Conservation (phyloP, 306 rosid genomes). For the Trifolium subterraneum region DNA sequence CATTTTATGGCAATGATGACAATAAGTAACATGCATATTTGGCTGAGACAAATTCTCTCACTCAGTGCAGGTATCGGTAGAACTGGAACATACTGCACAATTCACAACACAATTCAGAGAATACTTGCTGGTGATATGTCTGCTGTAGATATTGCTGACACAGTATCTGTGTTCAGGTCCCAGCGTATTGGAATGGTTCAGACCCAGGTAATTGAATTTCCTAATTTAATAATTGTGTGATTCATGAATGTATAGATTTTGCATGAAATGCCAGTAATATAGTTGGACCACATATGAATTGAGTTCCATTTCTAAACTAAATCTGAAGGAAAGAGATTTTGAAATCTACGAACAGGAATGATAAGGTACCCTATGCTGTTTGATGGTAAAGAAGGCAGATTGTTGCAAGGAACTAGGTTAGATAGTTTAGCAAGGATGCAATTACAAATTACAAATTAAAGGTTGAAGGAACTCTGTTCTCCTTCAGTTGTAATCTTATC, state of each 20-base stretch:
- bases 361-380: conserved; percentile 9
- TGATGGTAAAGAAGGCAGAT: conserved; percentile 19
- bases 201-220: conserved; percentile 65
- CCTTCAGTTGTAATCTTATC: conserved; percentile 10
- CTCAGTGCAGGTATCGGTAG: conserved; percentile 99
- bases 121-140: conserved; percentile 90
- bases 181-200: conserved; percentile 98
- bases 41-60: conserved; percentile 54
- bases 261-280: conserved; percentile 14
- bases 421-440: conserved; percentile 12
- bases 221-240: conserved; percentile 24
- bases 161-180: conserved; percentile 77
- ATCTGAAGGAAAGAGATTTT: conserved; percentile 8
- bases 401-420: conserved; percentile 29
- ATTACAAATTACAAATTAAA: conserved; percentile 11
- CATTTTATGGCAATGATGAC: not conserved
- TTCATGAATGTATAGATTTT: conserved; percentile 29
- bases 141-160: conserved; percentile 74
- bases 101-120: conserved; percentile 90
- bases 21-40: conserved; percentile 28
- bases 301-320: conserved; percentile 34
- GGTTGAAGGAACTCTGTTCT: conserved; percentile 13
- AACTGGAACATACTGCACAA: conserved; percentile 89
- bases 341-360: conserved; percentile 16
- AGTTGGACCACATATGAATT: not conserved